Evolutionary conservation across 140 eudicot species (phyloP).

Genomic region (Eryngium alpinum): DNA sequence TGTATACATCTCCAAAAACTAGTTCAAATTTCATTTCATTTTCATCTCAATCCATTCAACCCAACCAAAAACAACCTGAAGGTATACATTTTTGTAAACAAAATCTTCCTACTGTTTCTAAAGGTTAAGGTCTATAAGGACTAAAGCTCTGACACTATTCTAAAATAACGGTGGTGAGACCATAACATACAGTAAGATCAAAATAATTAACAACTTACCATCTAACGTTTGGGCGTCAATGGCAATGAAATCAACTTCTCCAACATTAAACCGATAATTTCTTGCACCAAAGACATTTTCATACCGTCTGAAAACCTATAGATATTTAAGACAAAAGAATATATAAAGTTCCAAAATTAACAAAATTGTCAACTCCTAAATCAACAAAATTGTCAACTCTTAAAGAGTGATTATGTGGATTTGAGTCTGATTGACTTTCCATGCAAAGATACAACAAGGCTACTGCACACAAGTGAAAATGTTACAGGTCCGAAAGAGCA

Average conservation of each 20-base stretch:
- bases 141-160: neutral
- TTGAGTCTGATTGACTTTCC: neutral
- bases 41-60: neutral
- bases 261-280: conserved; percentile 56
- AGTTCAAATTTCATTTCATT: too few relatives aligned
- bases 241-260: conserved; percentile 76
- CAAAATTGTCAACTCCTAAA: neutral
- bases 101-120: neutral
- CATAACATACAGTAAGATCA: neutral
- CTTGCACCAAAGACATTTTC: conserved; percentile 77
- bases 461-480: neutral
- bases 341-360: neutral
- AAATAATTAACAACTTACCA: conserved; percentile 38
- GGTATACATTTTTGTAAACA: neutral
- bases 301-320: conserved; percentile 67
- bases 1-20: too few relatives aligned
- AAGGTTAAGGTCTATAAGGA: neutral
- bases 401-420: neutral
- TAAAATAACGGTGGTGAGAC: neutral
- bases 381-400: neutral
- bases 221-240: conserved; percentile 88
- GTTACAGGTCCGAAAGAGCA: neutral
- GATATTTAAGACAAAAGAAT: conserved; percentile 7
- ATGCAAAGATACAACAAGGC: neutral
- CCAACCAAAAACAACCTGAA: neutral